Evolutionary conservation across 176 grass and related monocot genomes (phyloP).

Genomic region (Guadua angustifolia): DNA sequence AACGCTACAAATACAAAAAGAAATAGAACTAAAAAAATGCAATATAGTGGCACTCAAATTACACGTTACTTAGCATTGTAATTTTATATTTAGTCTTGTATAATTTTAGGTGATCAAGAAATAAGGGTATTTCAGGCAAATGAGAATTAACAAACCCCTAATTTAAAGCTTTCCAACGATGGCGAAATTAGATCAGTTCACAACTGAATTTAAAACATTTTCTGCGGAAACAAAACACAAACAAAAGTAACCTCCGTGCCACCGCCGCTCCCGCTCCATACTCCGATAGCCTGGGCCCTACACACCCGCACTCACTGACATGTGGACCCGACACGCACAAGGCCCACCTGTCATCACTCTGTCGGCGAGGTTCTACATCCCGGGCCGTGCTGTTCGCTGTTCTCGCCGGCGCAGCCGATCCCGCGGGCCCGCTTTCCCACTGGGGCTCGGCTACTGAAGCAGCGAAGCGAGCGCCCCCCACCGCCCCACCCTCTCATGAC

Average conservation of each 20-base stretch:
- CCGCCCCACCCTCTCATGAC: slow-evolving; percentile 23
- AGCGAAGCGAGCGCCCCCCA: background rate
- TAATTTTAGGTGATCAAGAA: no score
- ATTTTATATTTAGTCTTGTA: no score
- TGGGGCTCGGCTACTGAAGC: slow-evolving; percentile 9
- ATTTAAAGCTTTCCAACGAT: no score
- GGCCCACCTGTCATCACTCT: slow-evolving; percentile 1
- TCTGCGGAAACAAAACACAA: background rate
- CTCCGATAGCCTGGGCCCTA: background rate
- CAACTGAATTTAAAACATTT: slow-evolving; percentile 1
- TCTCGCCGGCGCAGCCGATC: slow-evolving; percentile 18
- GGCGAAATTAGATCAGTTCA: background rate
- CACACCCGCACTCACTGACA: background rate
- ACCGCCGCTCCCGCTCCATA: background rate
- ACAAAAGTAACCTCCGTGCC: background rate
- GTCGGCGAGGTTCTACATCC: background rate
- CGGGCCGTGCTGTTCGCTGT: slow-evolving; percentile 13
- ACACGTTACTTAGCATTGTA: no score
- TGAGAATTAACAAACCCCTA: no score
- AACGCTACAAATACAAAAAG: no score
- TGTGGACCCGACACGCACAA: rapidly evolving
- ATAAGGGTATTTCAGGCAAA: no score
- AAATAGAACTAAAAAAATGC: no score
- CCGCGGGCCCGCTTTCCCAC: slow-evolving; percentile 25
- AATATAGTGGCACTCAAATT: no score